Conservation (phyloP, 768 basidiomycete species). For the Solioccasus polychromus region DNA sequence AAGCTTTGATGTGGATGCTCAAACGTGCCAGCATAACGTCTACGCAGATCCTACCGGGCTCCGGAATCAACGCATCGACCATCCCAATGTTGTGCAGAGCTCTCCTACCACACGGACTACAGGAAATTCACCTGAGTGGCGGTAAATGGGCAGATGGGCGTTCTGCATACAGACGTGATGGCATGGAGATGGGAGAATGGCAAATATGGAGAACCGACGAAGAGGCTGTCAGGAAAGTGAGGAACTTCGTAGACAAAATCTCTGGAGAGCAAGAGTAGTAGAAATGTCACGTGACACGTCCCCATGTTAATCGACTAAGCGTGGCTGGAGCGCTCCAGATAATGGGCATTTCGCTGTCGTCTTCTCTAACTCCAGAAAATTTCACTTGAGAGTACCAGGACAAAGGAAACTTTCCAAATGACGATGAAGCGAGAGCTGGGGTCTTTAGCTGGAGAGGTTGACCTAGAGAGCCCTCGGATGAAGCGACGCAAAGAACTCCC, state of each 20-base stretch:
- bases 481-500: slow-evolving; percentile 49
- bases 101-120: slow-evolving; percentile 54
- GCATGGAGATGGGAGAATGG: slow-evolving; percentile 80
- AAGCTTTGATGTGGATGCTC: slow-evolving; percentile 41
- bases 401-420: slow-evolving; percentile 20
- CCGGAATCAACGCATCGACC: slow-evolving; percentile 65
- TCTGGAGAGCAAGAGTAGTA: neutral
- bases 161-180: slow-evolving; percentile 49
- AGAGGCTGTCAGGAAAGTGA: slow-evolving; percentile 49
- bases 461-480: slow-evolving; percentile 44
- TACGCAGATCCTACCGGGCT: slow-evolving; percentile 61
- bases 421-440: slow-evolving; percentile 55
- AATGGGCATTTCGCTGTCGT: slow-evolving; percentile 32
- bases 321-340: slow-evolving; percentile 30
- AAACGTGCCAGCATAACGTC: slow-evolving; percentile 16
- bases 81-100: slow-evolving; percentile 45
- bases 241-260: slow-evolving; percentile 41
- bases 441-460: slow-evolving; percentile 36
- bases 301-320: slow-evolving; percentile 16
- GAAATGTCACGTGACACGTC: slow-evolving; percentile 27
- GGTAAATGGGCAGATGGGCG: slow-evolving; percentile 57
- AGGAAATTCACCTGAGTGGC: slow-evolving; percentile 75
- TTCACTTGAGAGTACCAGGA: slow-evolving; percentile 25
- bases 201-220: slow-evolving; percentile 62
- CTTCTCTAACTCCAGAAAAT: slow-evolving; percentile 24